Evolutionary conservation across 805 yeast genomes (phyloP).

Genomic region (Vanderwaltozyma polyspora): DNA sequence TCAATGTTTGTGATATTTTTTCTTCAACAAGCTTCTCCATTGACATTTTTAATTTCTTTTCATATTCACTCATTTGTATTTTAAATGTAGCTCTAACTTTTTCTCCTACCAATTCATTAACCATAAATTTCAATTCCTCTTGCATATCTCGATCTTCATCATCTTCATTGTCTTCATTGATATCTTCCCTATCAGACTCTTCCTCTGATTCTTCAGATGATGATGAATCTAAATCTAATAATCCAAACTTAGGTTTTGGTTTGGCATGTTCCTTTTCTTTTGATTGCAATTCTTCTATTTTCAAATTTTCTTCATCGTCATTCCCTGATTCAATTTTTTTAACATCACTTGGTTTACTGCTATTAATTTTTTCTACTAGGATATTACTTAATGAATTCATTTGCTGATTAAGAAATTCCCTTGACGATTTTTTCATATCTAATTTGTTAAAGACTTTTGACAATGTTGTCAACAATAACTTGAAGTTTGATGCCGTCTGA

Average conservation of each 20-base stretch:
- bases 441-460: constrained; percentile 20
- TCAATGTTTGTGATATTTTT: constrained; percentile 5
- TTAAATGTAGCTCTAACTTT: constrained; percentile 13
- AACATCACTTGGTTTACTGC: constrained; percentile 14
- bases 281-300: background rate
- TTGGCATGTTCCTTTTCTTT: background rate
- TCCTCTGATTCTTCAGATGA: constrained; percentile 4
- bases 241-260: background rate
- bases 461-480: constrained; percentile 15
- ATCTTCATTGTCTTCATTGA: constrained; percentile 1
- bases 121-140: constrained; percentile 19
- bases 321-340: constrained; percentile 7
- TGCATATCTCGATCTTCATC: constrained; percentile 11
- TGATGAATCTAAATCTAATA: constrained; percentile 5
- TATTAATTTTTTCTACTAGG: constrained; percentile 11
- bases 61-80: constrained; percentile 8
- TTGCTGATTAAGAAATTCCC: constrained; percentile 15
- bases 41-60: constrained; percentile 1
- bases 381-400: constrained; percentile 16
- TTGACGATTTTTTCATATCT: constrained; percentile 20
- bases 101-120: constrained; percentile 18
- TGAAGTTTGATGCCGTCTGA: constrained; percentile 21
- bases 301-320: background rate
- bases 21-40: constrained; percentile 10
- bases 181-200: constrained; percentile 4